phyloP scores from a whole-genome alignment of 2,329 filamentous ascomycete species.

The Colletotrichum chrysophilum region DNA sequence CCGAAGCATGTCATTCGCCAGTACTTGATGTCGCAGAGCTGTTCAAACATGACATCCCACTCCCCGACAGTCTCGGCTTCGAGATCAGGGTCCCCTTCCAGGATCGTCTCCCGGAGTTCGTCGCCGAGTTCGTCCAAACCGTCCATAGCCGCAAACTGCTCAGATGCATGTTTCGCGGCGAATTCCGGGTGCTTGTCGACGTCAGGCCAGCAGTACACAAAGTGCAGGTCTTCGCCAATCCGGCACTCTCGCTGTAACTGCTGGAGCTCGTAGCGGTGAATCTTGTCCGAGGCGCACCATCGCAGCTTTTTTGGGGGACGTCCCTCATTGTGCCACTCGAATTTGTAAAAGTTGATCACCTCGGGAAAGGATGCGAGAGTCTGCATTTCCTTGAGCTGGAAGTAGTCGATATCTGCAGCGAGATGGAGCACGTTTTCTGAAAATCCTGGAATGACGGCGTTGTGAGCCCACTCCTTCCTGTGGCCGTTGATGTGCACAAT shows the following conservation, averaged over 20 bases:
- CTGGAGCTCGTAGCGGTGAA: constrained; percentile 31
- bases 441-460: constrained; percentile 28
- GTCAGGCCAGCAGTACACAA: constrained; percentile 39
- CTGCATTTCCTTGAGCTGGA: not conserved
- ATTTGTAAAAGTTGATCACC: constrained; percentile 33
- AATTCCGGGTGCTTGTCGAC: constrained; percentile 31
- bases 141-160: not conserved
- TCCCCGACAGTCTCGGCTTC: not conserved
- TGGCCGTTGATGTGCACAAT: constrained; percentile 25
- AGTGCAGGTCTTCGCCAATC: constrained; percentile 27
- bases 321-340: constrained; percentile 6
- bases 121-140: not conserved
- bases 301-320: constrained; percentile 20
- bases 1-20: constrained; percentile 9
- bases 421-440: constrained; percentile 33
- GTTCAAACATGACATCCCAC: not conserved
- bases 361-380: constrained; percentile 24
- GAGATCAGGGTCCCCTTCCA: not conserved
- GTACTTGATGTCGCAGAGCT: not conserved
- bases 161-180: constrained; percentile 25
- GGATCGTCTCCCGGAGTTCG: not conserved
- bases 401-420: constrained; percentile 22
- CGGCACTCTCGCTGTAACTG: constrained; percentile 29
- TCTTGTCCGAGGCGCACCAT: constrained; percentile 37
- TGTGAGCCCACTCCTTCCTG: not conserved